phyloP scores from a whole-genome alignment of 345 rosid genomes.

The Brassica rapa region DNA sequence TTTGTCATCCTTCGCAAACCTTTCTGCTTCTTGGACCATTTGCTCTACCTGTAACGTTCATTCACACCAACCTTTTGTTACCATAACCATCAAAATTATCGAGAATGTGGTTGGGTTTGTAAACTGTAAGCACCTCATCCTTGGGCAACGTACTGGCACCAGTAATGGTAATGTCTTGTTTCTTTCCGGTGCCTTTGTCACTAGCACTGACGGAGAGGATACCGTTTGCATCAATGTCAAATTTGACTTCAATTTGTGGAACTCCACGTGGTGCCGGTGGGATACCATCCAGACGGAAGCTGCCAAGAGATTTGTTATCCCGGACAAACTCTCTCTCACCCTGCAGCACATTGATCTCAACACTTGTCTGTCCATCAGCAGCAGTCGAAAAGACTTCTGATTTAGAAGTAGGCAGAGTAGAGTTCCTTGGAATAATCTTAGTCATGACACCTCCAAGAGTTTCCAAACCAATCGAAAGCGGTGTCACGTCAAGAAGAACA shows the following conservation, averaged over 20 bases:
- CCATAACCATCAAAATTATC: neutral
- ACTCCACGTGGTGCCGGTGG: slow-evolving; percentile 94
- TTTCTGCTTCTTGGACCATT: slow-evolving; percentile 93
- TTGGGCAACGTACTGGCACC: slow-evolving; percentile 95
- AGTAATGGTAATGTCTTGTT: slow-evolving; percentile 91
- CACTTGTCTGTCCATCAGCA: slow-evolving; percentile 99
- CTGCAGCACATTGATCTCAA: slow-evolving; percentile 94
- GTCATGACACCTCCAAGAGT: slow-evolving; percentile 99
- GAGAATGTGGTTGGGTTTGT: neutral
- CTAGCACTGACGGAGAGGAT: slow-evolving; percentile 81
- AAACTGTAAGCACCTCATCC: slow-evolving; percentile 64
- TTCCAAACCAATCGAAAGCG: slow-evolving; percentile 88
- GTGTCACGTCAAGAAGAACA: slow-evolving; percentile 85
- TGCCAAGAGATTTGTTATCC: slow-evolving; percentile 89
- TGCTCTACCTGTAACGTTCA: slow-evolving; percentile 61
- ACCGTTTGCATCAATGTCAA: slow-evolving; percentile 95
- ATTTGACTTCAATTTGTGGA: slow-evolving; percentile 91
- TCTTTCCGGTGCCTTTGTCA: slow-evolving; percentile 92
- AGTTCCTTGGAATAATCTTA: slow-evolving; percentile 88
- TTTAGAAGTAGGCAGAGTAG: slow-evolving; percentile 93
- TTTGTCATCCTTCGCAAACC: slow-evolving; percentile 82
- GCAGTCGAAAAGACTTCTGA: slow-evolving; percentile 99
- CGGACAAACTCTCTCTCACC: slow-evolving; percentile 97
- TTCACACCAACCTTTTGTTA: slow-evolving; percentile 5
- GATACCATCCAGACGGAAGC: slow-evolving; percentile 72